A percentile compares a stretch with the other conserved stretches of the same genome.
These are phyloP conservation scores for Lodderomyces theae DNA, from an alignment of 1,139 yeast species.

Conservation along the genomic window DNA sequence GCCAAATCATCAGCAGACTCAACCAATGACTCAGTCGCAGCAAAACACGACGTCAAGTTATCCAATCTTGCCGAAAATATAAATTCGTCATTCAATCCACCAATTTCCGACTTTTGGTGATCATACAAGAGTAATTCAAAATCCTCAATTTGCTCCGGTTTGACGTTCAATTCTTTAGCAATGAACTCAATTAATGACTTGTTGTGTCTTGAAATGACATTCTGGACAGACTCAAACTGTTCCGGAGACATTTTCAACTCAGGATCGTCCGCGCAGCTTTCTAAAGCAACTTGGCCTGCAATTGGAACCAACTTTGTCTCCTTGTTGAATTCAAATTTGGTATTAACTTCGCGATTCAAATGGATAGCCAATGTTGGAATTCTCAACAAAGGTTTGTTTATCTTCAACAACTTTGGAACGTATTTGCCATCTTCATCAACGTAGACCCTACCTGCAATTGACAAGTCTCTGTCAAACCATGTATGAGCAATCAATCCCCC, in stretches of 20 bases:
- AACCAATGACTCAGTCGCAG: slow-evolving; percentile 70
- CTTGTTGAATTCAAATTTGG: slow-evolving; percentile 83
- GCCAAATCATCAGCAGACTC: slow-evolving; percentile 46
- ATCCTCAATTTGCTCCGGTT: slow-evolving; percentile 64
- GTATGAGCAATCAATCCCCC: slow-evolving; percentile 95
- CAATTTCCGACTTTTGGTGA: slow-evolving; percentile 76
- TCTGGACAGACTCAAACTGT: slow-evolving; percentile 64
- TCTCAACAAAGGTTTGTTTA: slow-evolving; percentile 80
- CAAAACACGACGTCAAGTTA: slow-evolving; percentile 82
- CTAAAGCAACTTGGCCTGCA: slow-evolving; percentile 61
- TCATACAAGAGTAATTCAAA: slow-evolving; percentile 89
- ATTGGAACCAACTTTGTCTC: slow-evolving; percentile 87
- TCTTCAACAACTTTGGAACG: slow-evolving; percentile 69
- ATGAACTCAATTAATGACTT: slow-evolving; percentile 63
- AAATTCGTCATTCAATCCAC: slow-evolving; percentile 89
- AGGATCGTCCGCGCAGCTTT: slow-evolving; percentile 48
- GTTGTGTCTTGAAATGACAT: slow-evolving; percentile 73
- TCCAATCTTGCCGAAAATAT: slow-evolving; percentile 92
- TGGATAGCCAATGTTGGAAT: slow-evolving; percentile 96
- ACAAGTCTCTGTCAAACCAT: slow-evolving; percentile 91
- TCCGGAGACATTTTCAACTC: slow-evolving; percentile 43
- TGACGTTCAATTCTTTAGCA: slow-evolving; percentile 60
- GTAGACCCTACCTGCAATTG: slow-evolving; percentile 89
- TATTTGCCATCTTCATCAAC: slow-evolving; percentile 50
- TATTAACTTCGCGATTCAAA: slow-evolving; percentile 71